phyloP scores from a whole-genome alignment of 2,329 filamentous ascomycete species.

The Beauveria scarabaeidicola region DNA sequence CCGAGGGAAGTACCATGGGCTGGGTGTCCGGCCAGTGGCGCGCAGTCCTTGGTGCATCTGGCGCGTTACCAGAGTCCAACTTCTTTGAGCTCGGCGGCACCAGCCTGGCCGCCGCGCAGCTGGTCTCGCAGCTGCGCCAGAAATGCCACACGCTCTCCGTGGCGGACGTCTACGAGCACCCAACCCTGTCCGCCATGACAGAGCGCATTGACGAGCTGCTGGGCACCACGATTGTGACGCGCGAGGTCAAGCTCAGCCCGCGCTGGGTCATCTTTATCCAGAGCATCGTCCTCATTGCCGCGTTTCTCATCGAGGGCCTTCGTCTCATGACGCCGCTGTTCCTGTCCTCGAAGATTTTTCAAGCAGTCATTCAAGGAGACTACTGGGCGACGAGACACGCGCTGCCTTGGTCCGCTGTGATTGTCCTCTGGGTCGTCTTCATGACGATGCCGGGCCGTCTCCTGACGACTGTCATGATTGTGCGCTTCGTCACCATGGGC shows the following conservation, averaged over 20 bases:
- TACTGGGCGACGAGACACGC: slow-evolving; percentile 12
- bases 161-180: slow-evolving; percentile 17
- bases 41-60: slow-evolving; percentile 14
- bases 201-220: slow-evolving; percentile 14
- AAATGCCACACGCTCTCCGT: slow-evolving; percentile 16
- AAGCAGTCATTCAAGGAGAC: not conserved
- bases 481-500: slow-evolving; percentile 12
- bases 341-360: slow-evolving; percentile 13
- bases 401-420: slow-evolving; percentile 14
- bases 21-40: slow-evolving; percentile 18
- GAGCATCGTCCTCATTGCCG: slow-evolving; percentile 10
- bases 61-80: slow-evolving; percentile 9
- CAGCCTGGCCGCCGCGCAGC: slow-evolving; percentile 17
- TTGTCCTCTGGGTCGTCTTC: slow-evolving; percentile 12
- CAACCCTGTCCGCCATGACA: slow-evolving; percentile 14
- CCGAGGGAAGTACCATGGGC: slow-evolving; percentile 9
- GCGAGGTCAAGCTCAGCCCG: slow-evolving; percentile 15
- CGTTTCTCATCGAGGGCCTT: slow-evolving; percentile 12
- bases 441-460: slow-evolving; percentile 14
- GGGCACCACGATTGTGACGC: slow-evolving; percentile 9
- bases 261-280: slow-evolving; percentile 15
- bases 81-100: slow-evolving; percentile 18
- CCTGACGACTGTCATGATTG: slow-evolving; percentile 11
- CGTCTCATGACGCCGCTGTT: slow-evolving; percentile 12
- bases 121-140: slow-evolving; percentile 16